Percentiles rank a stretch among this genome's conserved stretches.
Evolutionary conservation across 1,284 basidiomycete genomes (phyloP).

Genomic region (Ceraceosorus bombacis): DNA sequence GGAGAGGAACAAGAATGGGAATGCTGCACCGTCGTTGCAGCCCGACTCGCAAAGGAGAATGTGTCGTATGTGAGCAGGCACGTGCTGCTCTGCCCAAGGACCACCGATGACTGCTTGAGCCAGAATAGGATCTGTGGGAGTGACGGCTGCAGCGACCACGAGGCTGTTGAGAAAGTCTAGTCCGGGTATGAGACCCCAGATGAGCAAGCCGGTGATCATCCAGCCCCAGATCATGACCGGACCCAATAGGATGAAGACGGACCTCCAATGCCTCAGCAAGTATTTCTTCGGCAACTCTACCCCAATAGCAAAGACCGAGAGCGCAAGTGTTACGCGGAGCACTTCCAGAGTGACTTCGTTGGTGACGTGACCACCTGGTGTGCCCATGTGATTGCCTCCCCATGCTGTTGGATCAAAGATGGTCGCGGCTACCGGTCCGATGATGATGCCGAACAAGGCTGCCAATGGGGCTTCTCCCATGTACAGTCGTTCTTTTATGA

Average conservation of each 20-base stretch:
- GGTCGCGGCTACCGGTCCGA: constrained; percentile 70
- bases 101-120: constrained; percentile 72
- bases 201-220: constrained; percentile 65
- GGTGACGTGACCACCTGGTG: constrained; percentile 61
- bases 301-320: constrained; percentile 95
- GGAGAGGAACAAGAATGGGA: constrained; percentile 89
- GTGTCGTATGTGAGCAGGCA: constrained; percentile 88
- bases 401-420: constrained; percentile 80
- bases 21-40: constrained; percentile 66
- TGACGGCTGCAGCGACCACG: constrained; percentile 84
- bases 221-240: constrained; percentile 82
- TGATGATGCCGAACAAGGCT: constrained; percentile 85
- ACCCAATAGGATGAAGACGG: constrained; percentile 73
- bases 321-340: constrained; percentile 88
- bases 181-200: constrained; percentile 36
- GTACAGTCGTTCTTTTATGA: constrained; percentile 87
- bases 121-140: constrained; percentile 80
- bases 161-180: constrained; percentile 51
- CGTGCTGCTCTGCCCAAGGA: constrained; percentile 96
- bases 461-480: constrained; percentile 95
- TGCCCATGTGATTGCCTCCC: constrained; percentile 56
- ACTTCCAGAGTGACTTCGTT: constrained; percentile 63
- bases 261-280: constrained; percentile 81
- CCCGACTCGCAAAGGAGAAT: constrained; percentile 87
- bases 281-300: constrained; percentile 60